Evolutionary conservation across 495 filamentous ascomycete species (phyloP).

Genomic region (Elaphomyces granulatus): DNA sequence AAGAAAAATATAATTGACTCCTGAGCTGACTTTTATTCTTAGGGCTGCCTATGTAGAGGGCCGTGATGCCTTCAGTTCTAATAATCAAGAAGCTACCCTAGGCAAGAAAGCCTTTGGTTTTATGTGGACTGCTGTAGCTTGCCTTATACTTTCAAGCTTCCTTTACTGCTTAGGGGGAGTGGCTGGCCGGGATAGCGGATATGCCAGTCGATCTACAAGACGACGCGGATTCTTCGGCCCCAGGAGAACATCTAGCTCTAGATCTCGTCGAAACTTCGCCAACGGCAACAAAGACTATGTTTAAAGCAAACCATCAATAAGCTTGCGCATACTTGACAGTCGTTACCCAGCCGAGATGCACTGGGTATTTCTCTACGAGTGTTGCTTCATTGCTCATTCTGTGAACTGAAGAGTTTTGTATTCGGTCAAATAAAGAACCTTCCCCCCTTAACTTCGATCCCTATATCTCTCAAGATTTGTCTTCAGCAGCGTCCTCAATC

Average conservation of each 20-base stretch:
- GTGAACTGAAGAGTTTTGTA: too few relatives aligned
- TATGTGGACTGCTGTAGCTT: slow-evolving; percentile 66
- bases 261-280: slow-evolving; percentile 7
- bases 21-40: too few relatives aligned
- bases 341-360: too few relatives aligned
- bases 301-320: too few relatives aligned
- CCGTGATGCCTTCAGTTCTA: slow-evolving; percentile 50
- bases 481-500: too few relatives aligned
- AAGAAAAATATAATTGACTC: neutral
- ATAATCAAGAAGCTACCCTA: slow-evolving; percentile 42
- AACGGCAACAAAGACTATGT: slow-evolving; percentile 25
- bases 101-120: slow-evolving; percentile 70
- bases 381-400: too few relatives aligned
- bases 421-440: too few relatives aligned
- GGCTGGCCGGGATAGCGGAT: slow-evolving; percentile 22
- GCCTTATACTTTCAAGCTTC: slow-evolving; percentile 53
- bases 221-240: slow-evolving; percentile 32
- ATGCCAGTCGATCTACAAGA: slow-evolving; percentile 28
- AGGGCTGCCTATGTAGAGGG: slow-evolving; percentile 65
- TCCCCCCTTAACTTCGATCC: too few relatives aligned
- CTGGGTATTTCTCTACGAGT: too few relatives aligned
- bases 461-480: too few relatives aligned
- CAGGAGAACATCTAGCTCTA: slow-evolving; percentile 21
- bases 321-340: too few relatives aligned
- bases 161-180: slow-evolving; percentile 48